Evolutionary conservation across 768 basidiomycete genomes (phyloP).

Genomic region (Lactarius quietus): DNA sequence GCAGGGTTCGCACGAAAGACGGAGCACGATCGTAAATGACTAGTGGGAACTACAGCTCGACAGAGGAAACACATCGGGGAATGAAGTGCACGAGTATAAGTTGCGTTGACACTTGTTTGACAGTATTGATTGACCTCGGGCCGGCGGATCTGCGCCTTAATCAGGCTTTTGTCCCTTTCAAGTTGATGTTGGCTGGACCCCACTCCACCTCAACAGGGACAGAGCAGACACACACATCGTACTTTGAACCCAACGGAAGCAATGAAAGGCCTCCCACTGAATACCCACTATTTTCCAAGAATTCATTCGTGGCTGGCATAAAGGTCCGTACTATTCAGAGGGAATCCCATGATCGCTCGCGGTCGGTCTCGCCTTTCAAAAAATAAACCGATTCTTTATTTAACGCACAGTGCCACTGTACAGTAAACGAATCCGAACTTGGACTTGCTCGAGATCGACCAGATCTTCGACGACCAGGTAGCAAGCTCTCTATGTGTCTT

Average conservation of each 20-base stretch:
- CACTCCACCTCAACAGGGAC: neutral
- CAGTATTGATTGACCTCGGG: too few species aligned
- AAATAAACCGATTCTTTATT: constrained; percentile 98
- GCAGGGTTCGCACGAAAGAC: neutral
- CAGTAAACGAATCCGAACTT: constrained; percentile 68
- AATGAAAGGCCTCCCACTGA: too few species aligned
- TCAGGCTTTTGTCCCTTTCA: too few species aligned
- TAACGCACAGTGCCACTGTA: constrained; percentile 99
- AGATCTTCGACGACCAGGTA: constrained; percentile 97
- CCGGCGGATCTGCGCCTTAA: too few species aligned
- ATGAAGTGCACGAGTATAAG: neutral
- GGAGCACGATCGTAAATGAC: neutral
- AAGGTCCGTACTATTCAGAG: constrained; percentile 33
- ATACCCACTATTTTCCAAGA: neutral
- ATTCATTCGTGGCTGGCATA: constrained; percentile 27
- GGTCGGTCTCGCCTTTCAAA: constrained; percentile 70
- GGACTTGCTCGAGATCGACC: constrained; percentile 84
- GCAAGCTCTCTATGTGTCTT: constrained; percentile 78
- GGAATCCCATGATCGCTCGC: neutral
- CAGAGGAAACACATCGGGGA: neutral
- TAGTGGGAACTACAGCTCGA: neutral
- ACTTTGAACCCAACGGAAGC: too few species aligned
- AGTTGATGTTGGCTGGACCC: too few species aligned
- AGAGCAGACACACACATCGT: too few species aligned
- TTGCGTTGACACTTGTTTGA: too few species aligned